A percentile compares a stretch with the other conserved stretches of the same genome.
Conservation (phyloP, 805 yeast species). For the Myxozyma melibiosi region DNA sequence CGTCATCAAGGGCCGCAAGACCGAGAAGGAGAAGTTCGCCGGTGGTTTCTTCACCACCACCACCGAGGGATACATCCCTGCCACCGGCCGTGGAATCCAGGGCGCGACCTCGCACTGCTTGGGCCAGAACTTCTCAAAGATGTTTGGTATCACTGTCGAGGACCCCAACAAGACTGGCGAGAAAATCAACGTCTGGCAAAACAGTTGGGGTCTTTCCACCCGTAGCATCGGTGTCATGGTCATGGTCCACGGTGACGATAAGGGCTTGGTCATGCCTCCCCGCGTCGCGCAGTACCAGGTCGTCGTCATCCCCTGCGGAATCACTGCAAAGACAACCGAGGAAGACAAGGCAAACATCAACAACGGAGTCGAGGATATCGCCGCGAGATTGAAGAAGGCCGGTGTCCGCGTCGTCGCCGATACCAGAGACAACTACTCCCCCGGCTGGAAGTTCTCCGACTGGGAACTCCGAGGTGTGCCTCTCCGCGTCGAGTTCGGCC, state of each 20-base stretch:
- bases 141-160: constrained; percentile 95
- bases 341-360: constrained; percentile 72
- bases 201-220: constrained; percentile 99
- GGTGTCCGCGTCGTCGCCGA: constrained; percentile 82
- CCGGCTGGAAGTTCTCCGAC: constrained; percentile 98
- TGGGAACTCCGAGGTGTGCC: constrained; percentile 97
- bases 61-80: constrained; percentile 93
- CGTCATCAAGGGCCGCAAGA: constrained; percentile 89
- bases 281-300: constrained; percentile 91
- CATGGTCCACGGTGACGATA: constrained; percentile 98
- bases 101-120: constrained; percentile 98
- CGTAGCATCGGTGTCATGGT: constrained; percentile 99
- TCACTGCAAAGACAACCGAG: constrained; percentile 80
- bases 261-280: constrained; percentile 97
- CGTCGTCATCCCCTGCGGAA: constrained; percentile 92
- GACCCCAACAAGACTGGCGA: constrained; percentile 81
- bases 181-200: constrained; percentile 87
- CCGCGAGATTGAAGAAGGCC: constrained; percentile 56
- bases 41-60: constrained; percentile 97
- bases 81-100: constrained; percentile 99
- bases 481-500: constrained; percentile 92
- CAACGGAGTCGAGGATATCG: constrained; percentile 71
- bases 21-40: constrained; percentile 97
- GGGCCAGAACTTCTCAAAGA: constrained; percentile 97
- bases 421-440: constrained; percentile 90